Base-by-base conservation (phyloP, 1,284 basidiomycete species). In the Cutaneotrichosporon cyanovorans region DNA sequence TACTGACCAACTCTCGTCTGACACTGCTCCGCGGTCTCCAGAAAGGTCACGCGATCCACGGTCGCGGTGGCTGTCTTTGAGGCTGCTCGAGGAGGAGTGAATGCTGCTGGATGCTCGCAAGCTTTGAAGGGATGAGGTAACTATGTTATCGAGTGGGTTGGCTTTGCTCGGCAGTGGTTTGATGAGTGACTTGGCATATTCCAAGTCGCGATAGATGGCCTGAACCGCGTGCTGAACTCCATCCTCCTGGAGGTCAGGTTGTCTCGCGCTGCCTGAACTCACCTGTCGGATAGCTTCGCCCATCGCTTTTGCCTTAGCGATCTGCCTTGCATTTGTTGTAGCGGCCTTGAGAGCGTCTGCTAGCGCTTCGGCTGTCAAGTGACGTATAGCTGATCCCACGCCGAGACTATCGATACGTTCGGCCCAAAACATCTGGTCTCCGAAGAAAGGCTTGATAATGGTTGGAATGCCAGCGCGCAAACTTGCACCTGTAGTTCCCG, bases 341-440 rank as follows among this genome's bases (percentile, higher is more conserved):
- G 91, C 93, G 37, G 76, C 70, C 22, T 75, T 62, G 25, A 98
- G 75, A 0, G 93, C 93, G 5, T 84, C 80, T 8, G 84, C 78
- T 39, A 98, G 74, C 38, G 72, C 75, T 12, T 87, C 81, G 4
- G 83, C 81, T 14, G 86, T 90, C 43, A 97, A 75, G 68, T 90
- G 89, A 55, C 85, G 80, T 33, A 96, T 82, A 44, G 83, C 80
- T 30, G 82, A 77, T 23, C 93, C 93, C 39, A 96, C 82, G 32
- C 91, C 90, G 30, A 98, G 77, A 4, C 87, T 87, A 69, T 96
- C 90, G 18, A 93, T 87, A 21, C 91, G 83, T 72, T 90, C 87
- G 4, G 87, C 88, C 88, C 91, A 97, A 73, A 97, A 96, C 69
- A 85, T 90, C 63, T 98, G 88, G 71, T 95, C 93, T 7, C 93